These are phyloP conservation scores for Fusarium avenaceum DNA, from an alignment of 2,329 filamentous ascomycete species.

Conservation along the genomic window DNA sequence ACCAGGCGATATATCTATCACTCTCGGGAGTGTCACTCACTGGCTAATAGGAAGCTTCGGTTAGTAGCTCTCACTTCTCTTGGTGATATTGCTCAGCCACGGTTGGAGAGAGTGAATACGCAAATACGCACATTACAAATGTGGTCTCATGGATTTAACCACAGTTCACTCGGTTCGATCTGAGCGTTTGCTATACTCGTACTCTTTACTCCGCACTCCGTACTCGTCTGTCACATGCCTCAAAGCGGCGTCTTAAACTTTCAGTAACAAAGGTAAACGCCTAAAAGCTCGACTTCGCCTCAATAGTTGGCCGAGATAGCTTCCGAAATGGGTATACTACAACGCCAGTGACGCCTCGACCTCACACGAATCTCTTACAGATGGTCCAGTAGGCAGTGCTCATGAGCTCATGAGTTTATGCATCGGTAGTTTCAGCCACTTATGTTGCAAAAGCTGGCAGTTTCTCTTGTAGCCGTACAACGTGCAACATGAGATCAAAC, in stretches of 20 bases:
- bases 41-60: neutral
- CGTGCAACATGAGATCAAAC: neutral
- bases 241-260: neutral
- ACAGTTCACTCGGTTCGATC: conserved; percentile 2
- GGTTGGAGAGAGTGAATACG: neutral
- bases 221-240: neutral
- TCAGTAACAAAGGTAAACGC: neutral
- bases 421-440: neutral
- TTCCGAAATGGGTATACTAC: neutral
- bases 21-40: neutral
- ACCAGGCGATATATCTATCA: neutral
- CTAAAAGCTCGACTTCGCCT: conserved; percentile 5
- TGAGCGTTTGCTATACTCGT: neutral
- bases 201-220: neutral
- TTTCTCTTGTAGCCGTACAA: neutral
- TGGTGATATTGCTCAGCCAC: conserved; percentile 10
- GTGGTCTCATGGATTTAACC: neutral
- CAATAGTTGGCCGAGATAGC: conserved; percentile 1
- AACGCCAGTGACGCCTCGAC: neutral
- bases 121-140: conserved; percentile 3
- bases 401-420: conserved; percentile 4
- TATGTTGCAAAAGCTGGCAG: neutral
- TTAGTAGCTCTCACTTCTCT: neutral
- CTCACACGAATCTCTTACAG: neutral
- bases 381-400: conserved; percentile 19